Evolutionary conservation across 2,329 filamentous ascomycete species (phyloP).

Genomic region (Orbilia ellipsospora): DNA sequence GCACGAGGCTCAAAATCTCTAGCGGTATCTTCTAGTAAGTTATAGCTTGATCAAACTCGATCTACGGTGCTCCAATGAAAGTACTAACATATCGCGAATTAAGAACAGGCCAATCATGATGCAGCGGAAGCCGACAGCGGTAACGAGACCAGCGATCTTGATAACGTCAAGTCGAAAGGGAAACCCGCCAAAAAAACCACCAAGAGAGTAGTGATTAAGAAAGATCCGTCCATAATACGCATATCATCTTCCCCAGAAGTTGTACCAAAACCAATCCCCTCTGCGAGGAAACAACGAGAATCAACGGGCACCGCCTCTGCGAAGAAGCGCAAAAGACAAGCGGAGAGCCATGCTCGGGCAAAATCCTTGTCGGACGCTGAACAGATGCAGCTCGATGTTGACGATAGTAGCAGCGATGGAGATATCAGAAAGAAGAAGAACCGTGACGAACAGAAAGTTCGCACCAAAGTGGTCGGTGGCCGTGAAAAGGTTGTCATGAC

Average conservation of each 20-base stretch:
- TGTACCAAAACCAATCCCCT: conserved; percentile 16
- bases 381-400: not conserved
- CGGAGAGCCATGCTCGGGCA: not conserved
- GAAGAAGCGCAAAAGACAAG: conserved; percentile 30
- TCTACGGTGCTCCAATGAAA: not conserved
- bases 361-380: conserved; percentile 1
- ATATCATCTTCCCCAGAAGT: conserved; percentile 44
- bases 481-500: conserved; percentile 58
- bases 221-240: conserved; percentile 37
- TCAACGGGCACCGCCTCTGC: not conserved
- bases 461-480: conserved; percentile 27
- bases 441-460: conserved; percentile 26
- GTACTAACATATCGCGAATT: not conserved
- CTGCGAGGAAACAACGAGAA: conserved; percentile 4
- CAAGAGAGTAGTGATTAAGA: conserved; percentile 15
- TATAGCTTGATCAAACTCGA: not conserved
- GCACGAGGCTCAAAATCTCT: not conserved
- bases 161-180: conserved; percentile 34
- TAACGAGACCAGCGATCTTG: conserved; percentile 45
- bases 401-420: conserved; percentile 6
- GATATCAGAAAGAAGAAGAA: conserved; percentile 18
- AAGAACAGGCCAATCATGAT: not conserved
- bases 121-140: conserved; percentile 26
- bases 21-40: not conserved
- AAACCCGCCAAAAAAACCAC: conserved; percentile 9